phyloP scores from a whole-genome alignment of 495 filamentous ascomycete species.

The Peziza echinospora region DNA sequence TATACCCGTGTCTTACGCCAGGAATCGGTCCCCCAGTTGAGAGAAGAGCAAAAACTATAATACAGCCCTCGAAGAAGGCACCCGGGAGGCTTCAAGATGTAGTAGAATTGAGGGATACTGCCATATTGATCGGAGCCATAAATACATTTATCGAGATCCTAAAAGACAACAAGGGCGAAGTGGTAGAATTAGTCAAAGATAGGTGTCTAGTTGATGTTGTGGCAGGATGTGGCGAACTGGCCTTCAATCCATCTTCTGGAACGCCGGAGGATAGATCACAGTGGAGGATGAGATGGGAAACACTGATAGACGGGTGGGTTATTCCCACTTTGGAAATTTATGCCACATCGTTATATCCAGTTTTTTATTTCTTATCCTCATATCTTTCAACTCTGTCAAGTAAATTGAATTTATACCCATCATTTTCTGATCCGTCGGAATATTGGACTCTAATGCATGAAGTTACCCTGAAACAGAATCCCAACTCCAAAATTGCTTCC shows the following conservation, averaged over 20 bases:
- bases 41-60: constrained; percentile 30
- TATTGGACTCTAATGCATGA: constrained; percentile 8
- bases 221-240: constrained; percentile 19
- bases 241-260: constrained; percentile 13
- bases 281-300: constrained; percentile 20
- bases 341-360: too few relatives aligned
- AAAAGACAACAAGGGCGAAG: background rate
- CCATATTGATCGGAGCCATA: constrained; percentile 5
- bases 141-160: constrained; percentile 2
- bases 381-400: too few relatives aligned
- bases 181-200: constrained; percentile 6
- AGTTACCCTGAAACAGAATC: constrained; percentile 4
- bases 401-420: background rate
- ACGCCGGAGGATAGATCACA: constrained; percentile 6
- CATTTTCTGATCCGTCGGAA: constrained; percentile 1
- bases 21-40: constrained; percentile 35
- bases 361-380: too few relatives aligned
- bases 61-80: constrained; percentile 28
- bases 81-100: background rate
- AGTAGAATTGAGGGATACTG: constrained; percentile 1
- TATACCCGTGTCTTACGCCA: constrained; percentile 32
- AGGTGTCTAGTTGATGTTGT: constrained; percentile 20
- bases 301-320: constrained; percentile 27
- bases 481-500: constrained; percentile 11
- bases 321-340: too few relatives aligned